Evolutionary conservation across 2,329 filamentous ascomycete species (phyloP).

Genomic region (Teratosphaeria epicoccoides): DNA sequence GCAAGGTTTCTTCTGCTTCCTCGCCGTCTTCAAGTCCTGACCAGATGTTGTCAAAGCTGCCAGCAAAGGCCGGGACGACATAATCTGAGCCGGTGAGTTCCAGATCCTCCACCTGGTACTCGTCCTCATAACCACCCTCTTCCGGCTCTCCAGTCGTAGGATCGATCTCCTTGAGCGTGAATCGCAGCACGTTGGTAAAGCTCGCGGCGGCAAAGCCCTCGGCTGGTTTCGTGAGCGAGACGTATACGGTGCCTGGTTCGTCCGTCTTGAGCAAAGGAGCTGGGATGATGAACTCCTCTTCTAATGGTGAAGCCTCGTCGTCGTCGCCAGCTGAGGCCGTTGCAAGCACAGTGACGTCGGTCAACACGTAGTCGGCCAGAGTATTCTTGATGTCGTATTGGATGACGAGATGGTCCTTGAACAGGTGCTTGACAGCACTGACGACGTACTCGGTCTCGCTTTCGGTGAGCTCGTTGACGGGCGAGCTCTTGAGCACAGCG

Average conservation of each 20-base stretch:
- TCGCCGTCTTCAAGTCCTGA: constrained; percentile 61
- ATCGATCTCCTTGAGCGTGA: constrained; percentile 96
- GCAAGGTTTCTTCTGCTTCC: constrained; percentile 82
- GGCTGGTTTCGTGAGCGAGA: constrained; percentile 76
- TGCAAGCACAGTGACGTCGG: constrained; percentile 76
- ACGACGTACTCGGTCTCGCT: constrained; percentile 97
- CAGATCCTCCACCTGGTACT: constrained; percentile 92
- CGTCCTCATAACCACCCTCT: constrained; percentile 86
- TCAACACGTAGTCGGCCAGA: constrained; percentile 75
- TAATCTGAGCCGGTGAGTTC: constrained; percentile 89
- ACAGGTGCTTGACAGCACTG: constrained; percentile 86
- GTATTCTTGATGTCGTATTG: constrained; percentile 99
- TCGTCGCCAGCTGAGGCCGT: constrained; percentile 79
- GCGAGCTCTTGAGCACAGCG: constrained; percentile 80
- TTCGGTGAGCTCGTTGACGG: constrained; percentile 80
- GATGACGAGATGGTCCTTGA: constrained; percentile 91
- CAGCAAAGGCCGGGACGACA: constrained; percentile 82
- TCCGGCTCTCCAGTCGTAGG: constrained; percentile 88
- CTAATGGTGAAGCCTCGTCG: constrained; percentile 58
- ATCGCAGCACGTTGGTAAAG: constrained; percentile 90
- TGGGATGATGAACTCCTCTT: constrained; percentile 88
- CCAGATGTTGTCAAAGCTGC: constrained; percentile 94
- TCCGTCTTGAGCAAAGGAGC: constrained; percentile 72
- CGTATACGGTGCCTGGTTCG: constrained; percentile 86
- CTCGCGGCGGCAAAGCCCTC: constrained; percentile 70